A percentile compares a stretch with the other conserved stretches of the same genome.
Evolutionary conservation across 176 grass and related monocot genomes (phyloP).

Genomic region (Oryza meyeriana): DNA sequence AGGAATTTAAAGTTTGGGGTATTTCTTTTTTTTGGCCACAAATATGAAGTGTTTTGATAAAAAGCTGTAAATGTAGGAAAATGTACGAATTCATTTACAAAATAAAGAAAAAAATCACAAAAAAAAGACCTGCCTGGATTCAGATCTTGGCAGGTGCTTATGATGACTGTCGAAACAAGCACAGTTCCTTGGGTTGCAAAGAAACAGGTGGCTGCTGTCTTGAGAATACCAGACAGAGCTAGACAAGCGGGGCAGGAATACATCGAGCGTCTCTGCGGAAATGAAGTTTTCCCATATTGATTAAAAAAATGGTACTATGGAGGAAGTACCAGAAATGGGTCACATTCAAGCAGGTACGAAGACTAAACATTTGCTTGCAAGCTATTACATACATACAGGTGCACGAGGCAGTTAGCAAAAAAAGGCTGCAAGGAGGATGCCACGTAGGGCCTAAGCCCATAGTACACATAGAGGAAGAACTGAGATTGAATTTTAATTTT

Average conservation of each 20-base stretch:
- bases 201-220: conserved; percentile 78
- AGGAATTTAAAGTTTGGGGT: neutral
- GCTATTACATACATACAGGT: neutral
- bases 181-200: conserved; percentile 86
- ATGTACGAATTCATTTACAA: neutral
- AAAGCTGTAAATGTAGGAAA: neutral
- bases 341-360: neutral
- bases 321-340: neutral
- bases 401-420: neutral
- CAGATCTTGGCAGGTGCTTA: conserved; percentile 82
- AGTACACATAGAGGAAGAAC: neutral
- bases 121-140: conserved; percentile 66
- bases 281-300: conserved; percentile 7
- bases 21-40: neutral
- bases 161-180: conserved; percentile 84
- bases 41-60: neutral
- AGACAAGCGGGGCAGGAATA: conserved; percentile 95
- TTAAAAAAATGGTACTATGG: neutral
- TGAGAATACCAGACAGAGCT: conserved; percentile 77
- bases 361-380: neutral
- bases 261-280: conserved; percentile 88
- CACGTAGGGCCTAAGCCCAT: neutral
- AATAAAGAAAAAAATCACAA: neutral
- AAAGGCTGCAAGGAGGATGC: neutral
- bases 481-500: neutral